phyloP scores from a whole-genome alignment of 306 rosid species.

The Inga laurina region DNA sequence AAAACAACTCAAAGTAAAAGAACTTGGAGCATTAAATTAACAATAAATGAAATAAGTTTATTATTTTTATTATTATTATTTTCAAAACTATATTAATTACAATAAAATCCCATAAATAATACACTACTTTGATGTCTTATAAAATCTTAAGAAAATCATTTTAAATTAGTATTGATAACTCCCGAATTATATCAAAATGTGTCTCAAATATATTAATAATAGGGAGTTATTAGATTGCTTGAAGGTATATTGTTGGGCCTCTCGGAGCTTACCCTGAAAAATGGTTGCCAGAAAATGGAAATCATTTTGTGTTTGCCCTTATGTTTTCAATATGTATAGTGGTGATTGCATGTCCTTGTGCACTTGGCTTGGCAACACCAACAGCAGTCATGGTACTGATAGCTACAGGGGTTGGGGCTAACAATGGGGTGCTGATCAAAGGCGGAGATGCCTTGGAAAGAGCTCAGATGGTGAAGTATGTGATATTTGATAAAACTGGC shows the following conservation, averaged over 20 bases:
- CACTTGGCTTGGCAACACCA: conserved; percentile 99
- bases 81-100: no score
- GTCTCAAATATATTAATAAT: no score
- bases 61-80: no score
- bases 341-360: conserved; percentile 99
- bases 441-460: conserved; percentile 98
- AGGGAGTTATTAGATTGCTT: not conserved
- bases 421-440: conserved; percentile 92
- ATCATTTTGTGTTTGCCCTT: conserved; percentile 92
- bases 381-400: conserved; percentile 89
- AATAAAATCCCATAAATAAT: no score
- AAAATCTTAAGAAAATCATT: no score
- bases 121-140: no score
- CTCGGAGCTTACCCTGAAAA: conserved; percentile 81
- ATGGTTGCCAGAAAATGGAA: conserved; percentile 92
- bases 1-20: no score
- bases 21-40: no score
- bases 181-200: no score
- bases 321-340: conserved; percentile 97
- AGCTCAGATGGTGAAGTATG: conserved; percentile 87
- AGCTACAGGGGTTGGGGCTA: conserved; percentile 99
- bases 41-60: no score
- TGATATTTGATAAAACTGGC: conserved; percentile 96
- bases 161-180: no score
- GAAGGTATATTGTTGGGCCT: conserved; percentile 81